Conservation (phyloP, 345 rosid genomes). For the Clarkia xantiana region DNA sequence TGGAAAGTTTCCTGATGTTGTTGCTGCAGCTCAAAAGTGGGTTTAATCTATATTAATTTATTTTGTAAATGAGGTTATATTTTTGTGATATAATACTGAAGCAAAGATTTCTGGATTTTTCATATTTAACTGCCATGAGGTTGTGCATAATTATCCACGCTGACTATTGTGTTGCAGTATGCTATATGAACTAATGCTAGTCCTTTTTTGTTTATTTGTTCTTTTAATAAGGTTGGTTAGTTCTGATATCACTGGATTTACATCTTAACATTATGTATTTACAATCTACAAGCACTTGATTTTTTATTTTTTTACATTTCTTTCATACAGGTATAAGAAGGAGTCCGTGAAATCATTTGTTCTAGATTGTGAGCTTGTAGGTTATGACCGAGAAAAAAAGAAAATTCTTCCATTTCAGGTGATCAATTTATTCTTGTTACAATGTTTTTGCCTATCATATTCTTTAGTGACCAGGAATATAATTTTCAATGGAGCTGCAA, state of each 20-base stretch:
- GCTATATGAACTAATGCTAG: too few relatives aligned
- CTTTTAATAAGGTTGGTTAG: too few relatives aligned
- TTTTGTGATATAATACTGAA: not conserved
- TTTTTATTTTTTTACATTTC: conserved; percentile 6
- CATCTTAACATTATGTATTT: not conserved
- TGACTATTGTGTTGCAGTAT: too few relatives aligned
- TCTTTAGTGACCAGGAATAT: not conserved
- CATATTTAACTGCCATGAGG: too few relatives aligned
- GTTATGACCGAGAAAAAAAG: conserved; percentile 55
- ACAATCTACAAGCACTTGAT: conserved; percentile 4
- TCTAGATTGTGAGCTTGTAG: conserved; percentile 91
- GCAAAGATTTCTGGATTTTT: too few relatives aligned
- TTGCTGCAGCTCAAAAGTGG: conserved; percentile 59
- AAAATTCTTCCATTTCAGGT: conserved; percentile 96
- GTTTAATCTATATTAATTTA: not conserved
- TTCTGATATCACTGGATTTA: too few relatives aligned
- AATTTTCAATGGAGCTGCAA: too few relatives aligned
- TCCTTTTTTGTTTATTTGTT: too few relatives aligned
- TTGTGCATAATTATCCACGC: too few relatives aligned
- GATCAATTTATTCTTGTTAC: conserved; percentile 2
- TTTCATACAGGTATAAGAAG: conserved; percentile 57
- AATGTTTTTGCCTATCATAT: not conserved
- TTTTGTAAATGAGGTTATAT: not conserved
- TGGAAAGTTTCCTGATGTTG: conserved; percentile 81
- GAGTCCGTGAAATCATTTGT: conserved; percentile 55